Evolutionary conservation across 345 rosid genomes (phyloP), one percentile per base, ranked within the genome.

Genomic region (Ceriops zippeliana): DNA sequence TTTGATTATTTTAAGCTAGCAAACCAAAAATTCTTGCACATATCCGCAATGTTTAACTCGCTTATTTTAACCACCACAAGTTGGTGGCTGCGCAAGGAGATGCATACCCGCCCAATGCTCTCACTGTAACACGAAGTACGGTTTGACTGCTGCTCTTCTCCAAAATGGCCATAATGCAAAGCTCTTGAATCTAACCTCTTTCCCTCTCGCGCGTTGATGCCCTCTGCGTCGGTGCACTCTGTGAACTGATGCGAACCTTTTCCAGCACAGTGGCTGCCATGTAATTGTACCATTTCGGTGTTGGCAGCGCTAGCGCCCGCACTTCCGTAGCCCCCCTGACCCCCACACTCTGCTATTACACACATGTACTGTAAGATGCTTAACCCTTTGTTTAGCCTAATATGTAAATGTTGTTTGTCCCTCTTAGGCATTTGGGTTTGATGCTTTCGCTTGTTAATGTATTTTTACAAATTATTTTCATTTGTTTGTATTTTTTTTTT

Each of bases 211-310:
- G 89, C 1, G 84, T 81, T 0, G 82, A 77, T 0, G 92, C 84
- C 74, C 95, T 84, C 76, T 84, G 89, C 71, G 86, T 83, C 1
- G 91, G 92, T 0, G 90, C 83, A 66, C 96, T 91, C 70, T 89
- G 92, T 13, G 97, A 81, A 59, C 70, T 62, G 4, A 63, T 54
- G 52, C 71, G 22, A 27, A 76, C 73, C 70, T 72, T 72, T 24
- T 65, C 68, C 15, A 73, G 68, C 46, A 67, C 70, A 0, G 80
- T 76, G 6, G 75, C 67, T 7, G 73, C 73, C 80, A 71, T 72
- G 62, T 76, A 76, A 21, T 72, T 76, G 15, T 7, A 76, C 76
- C 20, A 52, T 7, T 54, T n/a, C n/a, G 17, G 28, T 26, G 62
- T n/a, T 54, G 58, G 56, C 56, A 58, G 64, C 26, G 32, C 20